Evolutionary conservation across 129 eudicot species (phyloP).

Genomic region (Centella asiatica): DNA sequence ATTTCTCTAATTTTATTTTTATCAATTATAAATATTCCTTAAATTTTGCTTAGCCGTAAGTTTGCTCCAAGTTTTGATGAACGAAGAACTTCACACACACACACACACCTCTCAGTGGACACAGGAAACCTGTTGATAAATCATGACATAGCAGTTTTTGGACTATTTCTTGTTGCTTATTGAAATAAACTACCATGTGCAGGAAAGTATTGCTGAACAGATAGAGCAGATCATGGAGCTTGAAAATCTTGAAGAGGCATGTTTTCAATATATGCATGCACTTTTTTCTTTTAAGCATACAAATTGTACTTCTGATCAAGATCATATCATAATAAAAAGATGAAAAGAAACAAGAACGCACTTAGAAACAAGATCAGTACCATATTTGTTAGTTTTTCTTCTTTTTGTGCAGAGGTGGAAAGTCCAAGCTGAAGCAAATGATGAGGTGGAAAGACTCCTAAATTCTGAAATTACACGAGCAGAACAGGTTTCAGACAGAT

Average conservation of each 20-base stretch:
- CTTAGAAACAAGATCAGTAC: not conserved
- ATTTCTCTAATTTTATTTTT: conserved; percentile 2
- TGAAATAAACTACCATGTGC: conserved; percentile 18
- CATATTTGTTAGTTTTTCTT: not conserved
- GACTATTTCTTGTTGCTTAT: not conserved
- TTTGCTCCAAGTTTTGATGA: not conserved
- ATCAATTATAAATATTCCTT: not conserved
- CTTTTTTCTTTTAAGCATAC: conserved; percentile 10
- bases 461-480: conserved; percentile 40
- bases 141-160: not conserved
- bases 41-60: not conserved
- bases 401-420: conserved; percentile 61
- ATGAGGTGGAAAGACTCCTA: conserved; percentile 90
- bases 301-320: not conserved
- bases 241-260: conserved; percentile 96
- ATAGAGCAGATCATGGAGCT: conserved; percentile 94
- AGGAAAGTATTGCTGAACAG: conserved; percentile 87
- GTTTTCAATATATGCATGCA: conserved; percentile 7
- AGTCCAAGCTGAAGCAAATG: conserved; percentile 92
- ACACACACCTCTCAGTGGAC: not conserved
- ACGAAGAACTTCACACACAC: not conserved
- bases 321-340: not conserved
- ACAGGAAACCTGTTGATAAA: not conserved
- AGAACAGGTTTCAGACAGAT: conserved; percentile 40
- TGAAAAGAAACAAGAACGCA: not conserved